Conservation (phyloP, 176 grass and related monocot genomes). For the Zea mays region DNA sequence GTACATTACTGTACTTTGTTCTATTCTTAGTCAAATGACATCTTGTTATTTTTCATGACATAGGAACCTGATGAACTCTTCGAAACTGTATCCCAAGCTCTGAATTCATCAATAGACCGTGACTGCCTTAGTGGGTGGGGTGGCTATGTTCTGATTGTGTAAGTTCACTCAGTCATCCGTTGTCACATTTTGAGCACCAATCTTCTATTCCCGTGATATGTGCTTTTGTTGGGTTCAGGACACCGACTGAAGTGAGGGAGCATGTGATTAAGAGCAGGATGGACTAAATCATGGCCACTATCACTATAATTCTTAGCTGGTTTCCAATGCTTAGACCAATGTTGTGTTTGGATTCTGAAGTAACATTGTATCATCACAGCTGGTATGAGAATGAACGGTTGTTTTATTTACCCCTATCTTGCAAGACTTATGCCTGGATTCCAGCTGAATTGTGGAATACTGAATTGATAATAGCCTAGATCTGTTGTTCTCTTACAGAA, state of each 20-base stretch:
- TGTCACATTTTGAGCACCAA: not conserved
- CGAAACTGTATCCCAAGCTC: constrained; percentile 93
- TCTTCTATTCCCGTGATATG: constrained; percentile 8
- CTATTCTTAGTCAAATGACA: not conserved
- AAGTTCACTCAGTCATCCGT: constrained; percentile 24
- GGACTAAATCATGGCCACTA: constrained; percentile 52
- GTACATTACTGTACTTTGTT: not conserved
- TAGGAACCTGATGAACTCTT: constrained; percentile 96
- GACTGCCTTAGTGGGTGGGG: constrained; percentile 97
- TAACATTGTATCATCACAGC: constrained; percentile 29
- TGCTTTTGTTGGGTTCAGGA: constrained; percentile 44
- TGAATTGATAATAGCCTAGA: not conserved
- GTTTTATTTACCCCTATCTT: not conserved
- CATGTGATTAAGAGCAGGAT: constrained; percentile 83
- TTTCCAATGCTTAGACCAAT: not conserved
- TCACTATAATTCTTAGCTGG: not conserved
- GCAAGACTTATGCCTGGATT: not conserved
- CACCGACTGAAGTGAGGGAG: constrained; percentile 86
- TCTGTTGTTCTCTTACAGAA: not conserved
- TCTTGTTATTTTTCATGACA: constrained; percentile 23
- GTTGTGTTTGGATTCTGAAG: constrained; percentile 25
- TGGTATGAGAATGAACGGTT: constrained; percentile 2
- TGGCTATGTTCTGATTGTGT: constrained; percentile 90
- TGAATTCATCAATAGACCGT: constrained; percentile 80
- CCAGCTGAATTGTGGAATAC: not conserved